Evolutionary conservation across 192 early-diverging fungal genomes (phyloP), one percentile per base, ranked within the genome.

Genomic region (Cetraspora pellucida): DNA sequence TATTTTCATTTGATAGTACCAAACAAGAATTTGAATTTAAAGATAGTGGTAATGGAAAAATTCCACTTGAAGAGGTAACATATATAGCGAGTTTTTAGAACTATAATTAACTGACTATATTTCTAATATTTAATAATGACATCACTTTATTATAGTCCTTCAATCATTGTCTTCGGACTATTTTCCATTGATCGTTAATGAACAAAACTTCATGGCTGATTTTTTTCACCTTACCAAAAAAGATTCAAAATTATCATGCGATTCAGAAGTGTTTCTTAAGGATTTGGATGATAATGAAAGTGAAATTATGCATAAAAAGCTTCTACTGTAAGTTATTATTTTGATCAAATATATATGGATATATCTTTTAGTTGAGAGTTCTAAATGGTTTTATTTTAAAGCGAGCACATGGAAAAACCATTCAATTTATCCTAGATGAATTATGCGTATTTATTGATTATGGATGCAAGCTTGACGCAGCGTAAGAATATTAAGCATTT

Each of bases 161-260:
- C 54, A 81, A 88, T 1, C 86, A 92, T 59, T 83, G 89, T 44
- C 82, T 94, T 19, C 70, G 78, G 9, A 85, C 89, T 43, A 82
- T 95, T 23, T 91, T 11, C 78, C 88, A 27, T 79, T 90, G 16
- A 89, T 97, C 14, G 86, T 94, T 13, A 84, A 93, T 2, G 96
- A 96, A 82, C 95, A 98, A 82, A 98, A 97, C 81, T 96, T 94
- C 77, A 87, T 97, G 58, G 88, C 89, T 19, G 95, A 97, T 74
- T 82, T 96, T 37, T 98, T 99, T 66, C 87, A 91, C 79, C 79
- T 89, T 83, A 77, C 83, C 81, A 61, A 85, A 78, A 19, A 83
- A 61, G 70, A 83, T 80, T 72, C 85, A 79, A 67, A 82, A 85
- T 46, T 4, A 5, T 25, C 21, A 47, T 37, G 21, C 16, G 44